Base-by-base conservation (phyloP, 345 rosid species). In the Mallotus nudiflorus region DNA sequence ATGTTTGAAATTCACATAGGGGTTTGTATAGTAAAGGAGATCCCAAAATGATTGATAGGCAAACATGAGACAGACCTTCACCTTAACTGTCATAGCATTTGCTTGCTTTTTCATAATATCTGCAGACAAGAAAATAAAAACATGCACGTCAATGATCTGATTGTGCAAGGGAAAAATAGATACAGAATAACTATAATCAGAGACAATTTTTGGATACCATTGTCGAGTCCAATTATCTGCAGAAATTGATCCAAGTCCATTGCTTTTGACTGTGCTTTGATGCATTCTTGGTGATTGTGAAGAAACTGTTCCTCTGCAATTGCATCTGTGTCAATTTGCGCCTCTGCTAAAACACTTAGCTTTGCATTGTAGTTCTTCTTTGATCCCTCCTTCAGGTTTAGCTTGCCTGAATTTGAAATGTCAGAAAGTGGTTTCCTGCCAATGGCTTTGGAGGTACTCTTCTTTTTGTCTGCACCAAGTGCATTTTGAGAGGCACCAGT, bases 251-350 rank as follows among this genome's bases (percentile, higher is more conserved):
- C 82, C 50, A 72, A 64, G 68, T 80, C 81, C 62, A 82, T 67
- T 12, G 73, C 67, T 61, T 65, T 74, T 27, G 62, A 70, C 50
- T 71, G 84, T 14, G 76, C 77, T 77, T 80, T 82, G 68, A 85
- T 75, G 70, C 92, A 87, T 52, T 85, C 83, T 61, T 81, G 46
- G 49, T 84, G 92, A 65, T 87, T 77, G 72, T 87, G 88, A 24
- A 80, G 76, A 77, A 81, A 87, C 44, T 56, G 60, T 75, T 87
- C 88, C 40, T 69, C 74, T 4, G 76, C 72, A 62, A 79, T 69
- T 0, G 79, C 72, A 57, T 31, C 65, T 25, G 52, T 31, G 67
- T 67, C 56, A 27, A 62, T 40, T 53, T 71, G 60, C 52, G 75
- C 81, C 77, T 84, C 81, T 18, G 79, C 66, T 13, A 75, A 55